Conservation (phyloP, 2,329 filamentous ascomycete genomes). For the Fusarium napiforme region DNA sequence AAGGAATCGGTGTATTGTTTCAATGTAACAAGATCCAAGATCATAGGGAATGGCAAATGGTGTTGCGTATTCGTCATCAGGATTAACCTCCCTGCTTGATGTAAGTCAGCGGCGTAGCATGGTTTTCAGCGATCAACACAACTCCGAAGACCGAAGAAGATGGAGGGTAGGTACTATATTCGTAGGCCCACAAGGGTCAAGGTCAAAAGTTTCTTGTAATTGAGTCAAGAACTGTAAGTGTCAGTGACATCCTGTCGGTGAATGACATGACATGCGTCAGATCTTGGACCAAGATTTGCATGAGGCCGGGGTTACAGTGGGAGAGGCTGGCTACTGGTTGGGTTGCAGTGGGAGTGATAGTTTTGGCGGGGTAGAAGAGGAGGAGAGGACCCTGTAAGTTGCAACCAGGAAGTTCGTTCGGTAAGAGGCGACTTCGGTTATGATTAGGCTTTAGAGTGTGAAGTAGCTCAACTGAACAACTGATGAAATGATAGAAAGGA, state of each 20-base stretch:
- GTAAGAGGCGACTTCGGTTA: neutral
- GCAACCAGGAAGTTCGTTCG: constrained; percentile 5
- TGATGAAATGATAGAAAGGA: neutral
- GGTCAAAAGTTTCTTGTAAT: constrained; percentile 12
- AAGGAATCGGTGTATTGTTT: neutral
- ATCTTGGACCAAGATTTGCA: constrained; percentile 5
- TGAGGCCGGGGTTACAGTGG: constrained; percentile 1
- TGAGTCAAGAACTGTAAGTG: neutral
- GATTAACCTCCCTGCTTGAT: constrained; percentile 12
- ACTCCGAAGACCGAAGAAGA: constrained; percentile 3
- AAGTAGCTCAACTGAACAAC: neutral
- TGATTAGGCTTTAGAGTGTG: neutral
- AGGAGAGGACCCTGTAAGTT: constrained; percentile 18
- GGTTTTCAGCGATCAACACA: neutral
- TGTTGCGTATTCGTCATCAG: constrained; percentile 6
- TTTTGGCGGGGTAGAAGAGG: constrained; percentile 20
- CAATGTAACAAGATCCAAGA: constrained; percentile 30
- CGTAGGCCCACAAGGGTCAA: constrained; percentile 1
- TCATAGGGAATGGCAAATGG: neutral
- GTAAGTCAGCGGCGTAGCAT: constrained; percentile 16
- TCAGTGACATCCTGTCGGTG: neutral
- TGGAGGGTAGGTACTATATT: constrained; percentile 1
- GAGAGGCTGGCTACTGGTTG: constrained; percentile 23
- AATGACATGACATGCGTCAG: neutral
- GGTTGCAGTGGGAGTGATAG: neutral